phyloP scores from a whole-genome alignment of 2,329 filamentous ascomycete species.

The Keithomyces neogunnii region DNA sequence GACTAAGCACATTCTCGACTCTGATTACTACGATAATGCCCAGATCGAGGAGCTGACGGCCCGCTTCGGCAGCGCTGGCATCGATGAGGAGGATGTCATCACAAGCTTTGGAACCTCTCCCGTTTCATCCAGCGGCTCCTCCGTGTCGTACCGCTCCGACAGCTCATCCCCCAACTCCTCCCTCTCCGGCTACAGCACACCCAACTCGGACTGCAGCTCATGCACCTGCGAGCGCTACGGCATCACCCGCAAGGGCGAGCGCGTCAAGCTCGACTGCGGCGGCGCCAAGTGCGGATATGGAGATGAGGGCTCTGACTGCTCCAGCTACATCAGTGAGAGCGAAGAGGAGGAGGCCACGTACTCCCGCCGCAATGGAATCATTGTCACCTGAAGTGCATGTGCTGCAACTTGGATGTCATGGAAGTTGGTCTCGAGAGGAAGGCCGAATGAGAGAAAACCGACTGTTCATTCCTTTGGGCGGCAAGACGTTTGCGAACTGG shows the following conservation, averaged over 20 bases:
- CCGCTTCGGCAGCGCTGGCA: constrained; percentile 57
- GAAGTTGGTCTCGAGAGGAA: constrained; percentile 5
- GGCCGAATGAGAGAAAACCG: constrained; percentile 20
- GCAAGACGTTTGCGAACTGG: constrained; percentile 16
- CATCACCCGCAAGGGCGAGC: constrained; percentile 85
- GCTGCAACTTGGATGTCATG: background rate
- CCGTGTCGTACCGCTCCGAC: constrained; percentile 63
- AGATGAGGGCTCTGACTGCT: constrained; percentile 62
- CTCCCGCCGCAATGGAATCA: constrained; percentile 54
- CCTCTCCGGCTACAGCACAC: constrained; percentile 70
- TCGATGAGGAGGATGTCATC: constrained; percentile 49
- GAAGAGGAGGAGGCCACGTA: constrained; percentile 36
- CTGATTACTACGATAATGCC: constrained; percentile 64
- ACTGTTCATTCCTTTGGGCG: constrained; percentile 26
- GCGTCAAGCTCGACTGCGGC: constrained; percentile 93
- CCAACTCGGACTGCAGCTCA: constrained; percentile 63
- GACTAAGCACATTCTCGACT: constrained; percentile 77
- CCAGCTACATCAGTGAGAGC: constrained; percentile 54
- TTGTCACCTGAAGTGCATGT: constrained; percentile 36
- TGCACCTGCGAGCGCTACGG: constrained; percentile 96
- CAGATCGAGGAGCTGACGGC: constrained; percentile 71
- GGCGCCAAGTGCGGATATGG: constrained; percentile 79
- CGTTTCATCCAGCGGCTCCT: constrained; percentile 61
- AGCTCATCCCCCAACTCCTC: constrained; percentile 66
- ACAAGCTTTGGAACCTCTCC: constrained; percentile 48